Evolutionary conservation across 768 basidiomycete species (phyloP), one percentile per base, ranked within the genome.

Genomic region (Psilocybe azurescens): DNA sequence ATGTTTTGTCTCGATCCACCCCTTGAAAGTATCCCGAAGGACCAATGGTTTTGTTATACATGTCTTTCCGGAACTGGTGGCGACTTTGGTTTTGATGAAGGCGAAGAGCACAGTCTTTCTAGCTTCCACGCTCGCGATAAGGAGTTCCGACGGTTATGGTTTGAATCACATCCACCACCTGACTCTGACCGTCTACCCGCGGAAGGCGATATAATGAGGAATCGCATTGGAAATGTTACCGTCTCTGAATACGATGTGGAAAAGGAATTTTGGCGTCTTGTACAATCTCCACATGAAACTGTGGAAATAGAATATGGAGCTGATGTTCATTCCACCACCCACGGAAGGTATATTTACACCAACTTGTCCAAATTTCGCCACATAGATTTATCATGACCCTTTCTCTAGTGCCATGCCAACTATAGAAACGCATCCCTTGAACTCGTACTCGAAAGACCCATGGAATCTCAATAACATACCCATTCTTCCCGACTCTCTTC

Each of bases 291-390:
- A 59, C 80, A 84, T 47, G 96, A 99, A 72, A 96, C 94, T 0
- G 95, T 99, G 16, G 97, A 99, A 74, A 90, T 99, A 36, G 97
- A 99, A 75, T 99, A 99, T 72, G 97, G 97, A n/a, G 97, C 97
- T 1, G 97, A 99, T 74, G 91, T 99, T 36, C 96, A 98, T 76
- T 97, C 95, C 8, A 96, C 95, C 1, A 97, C 93, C 7, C 95
- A 98, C 69, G 97, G 97, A 75, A 98, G 95, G 95, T 96, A 74
- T 63, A 85, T 47, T 29, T 49, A 46, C 29, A 50, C 10, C 6
- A n/a, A 38, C 33, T 10, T 28, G 11, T 41, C 1, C 10, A n/a
- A 20, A 29, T 38, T 13, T 44, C 14, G 58, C 29, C 28, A 5
- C 50, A 18, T 54, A 64, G 13, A 54, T 58, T 9, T 58, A 41